These are phyloP conservation scores for Nicotiana benthamiana DNA, from an alignment of 257 asterid genomes.

Conservation along the genomic window DNA sequence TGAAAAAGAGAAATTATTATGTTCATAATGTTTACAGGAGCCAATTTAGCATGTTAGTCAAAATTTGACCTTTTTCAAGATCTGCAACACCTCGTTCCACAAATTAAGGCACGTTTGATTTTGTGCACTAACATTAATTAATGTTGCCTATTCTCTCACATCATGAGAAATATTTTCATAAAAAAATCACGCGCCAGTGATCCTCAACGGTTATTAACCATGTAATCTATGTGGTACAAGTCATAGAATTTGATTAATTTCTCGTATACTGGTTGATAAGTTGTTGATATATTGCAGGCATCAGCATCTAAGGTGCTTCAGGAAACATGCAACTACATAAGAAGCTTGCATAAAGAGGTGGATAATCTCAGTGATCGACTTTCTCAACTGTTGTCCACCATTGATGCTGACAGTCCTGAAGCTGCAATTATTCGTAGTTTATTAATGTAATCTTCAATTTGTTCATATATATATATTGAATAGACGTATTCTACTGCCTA, in stretches of 20 bases:
- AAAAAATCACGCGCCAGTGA: too few relatives aligned
- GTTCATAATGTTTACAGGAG: not conserved
- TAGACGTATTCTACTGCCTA: not conserved
- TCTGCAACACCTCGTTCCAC: not conserved
- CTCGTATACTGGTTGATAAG: not conserved
- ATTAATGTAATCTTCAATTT: conserved; percentile 16
- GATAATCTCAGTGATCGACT: conserved; percentile 87
- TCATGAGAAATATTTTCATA: too few relatives aligned
- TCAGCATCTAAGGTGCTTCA: conserved; percentile 86
- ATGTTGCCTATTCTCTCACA: not conserved
- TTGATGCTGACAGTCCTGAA: conserved; percentile 80
- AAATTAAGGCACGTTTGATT: not conserved
- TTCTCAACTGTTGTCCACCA: conserved; percentile 65
- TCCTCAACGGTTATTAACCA: too few relatives aligned
- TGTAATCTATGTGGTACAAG: too few relatives aligned
- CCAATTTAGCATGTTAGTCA: not conserved
- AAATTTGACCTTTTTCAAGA: not conserved
- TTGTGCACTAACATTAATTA: not conserved
- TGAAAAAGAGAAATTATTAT: not conserved
- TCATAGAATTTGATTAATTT: too few relatives aligned
- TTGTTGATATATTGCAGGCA: conserved; percentile 29
- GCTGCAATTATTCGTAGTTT: conserved; percentile 90
- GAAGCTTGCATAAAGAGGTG: conserved; percentile 75
- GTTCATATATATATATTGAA: not conserved
- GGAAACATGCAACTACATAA: conserved; percentile 90